Percentiles rank a stretch among this genome's conserved stretches.
Conservation (phyloP, 257 asterid genomes). For the Nicotiana benthamiana region DNA sequence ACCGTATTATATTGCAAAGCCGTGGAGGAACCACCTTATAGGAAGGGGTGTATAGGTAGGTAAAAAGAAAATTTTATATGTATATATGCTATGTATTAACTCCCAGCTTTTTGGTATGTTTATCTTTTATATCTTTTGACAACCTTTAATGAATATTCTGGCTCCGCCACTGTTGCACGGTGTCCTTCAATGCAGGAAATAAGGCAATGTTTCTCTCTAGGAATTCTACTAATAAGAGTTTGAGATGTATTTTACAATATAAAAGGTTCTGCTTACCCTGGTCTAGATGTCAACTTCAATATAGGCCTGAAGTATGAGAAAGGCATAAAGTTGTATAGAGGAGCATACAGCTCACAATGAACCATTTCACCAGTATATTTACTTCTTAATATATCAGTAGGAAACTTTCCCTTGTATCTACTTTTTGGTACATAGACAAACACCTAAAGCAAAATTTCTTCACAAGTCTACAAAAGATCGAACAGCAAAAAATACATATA, state of each 20-base stretch:
- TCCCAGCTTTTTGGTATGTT: too few species aligned
- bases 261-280: neutral
- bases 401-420: neutral
- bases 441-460: neutral
- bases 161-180: too few species aligned
- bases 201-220: neutral
- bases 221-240: neutral
- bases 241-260: neutral
- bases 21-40: too few species aligned
- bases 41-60: too few species aligned
- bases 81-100: too few species aligned
- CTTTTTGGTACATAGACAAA: neutral
- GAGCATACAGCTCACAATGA: neutral
- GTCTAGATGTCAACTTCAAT: neutral
- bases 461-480: neutral
- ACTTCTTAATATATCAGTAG: neutral
- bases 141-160: too few species aligned
- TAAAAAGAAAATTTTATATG: too few species aligned
- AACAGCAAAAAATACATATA: neutral
- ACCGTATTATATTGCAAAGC: neutral
- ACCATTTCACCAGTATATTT: neutral
- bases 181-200: neutral
- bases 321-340: neutral
- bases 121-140: too few species aligned
- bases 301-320: neutral